Evolutionary conservation across 768 basidiomycete species (phyloP), one percentile per base, ranked within the genome.

Genomic region (Glaciozyma antarctica): DNA sequence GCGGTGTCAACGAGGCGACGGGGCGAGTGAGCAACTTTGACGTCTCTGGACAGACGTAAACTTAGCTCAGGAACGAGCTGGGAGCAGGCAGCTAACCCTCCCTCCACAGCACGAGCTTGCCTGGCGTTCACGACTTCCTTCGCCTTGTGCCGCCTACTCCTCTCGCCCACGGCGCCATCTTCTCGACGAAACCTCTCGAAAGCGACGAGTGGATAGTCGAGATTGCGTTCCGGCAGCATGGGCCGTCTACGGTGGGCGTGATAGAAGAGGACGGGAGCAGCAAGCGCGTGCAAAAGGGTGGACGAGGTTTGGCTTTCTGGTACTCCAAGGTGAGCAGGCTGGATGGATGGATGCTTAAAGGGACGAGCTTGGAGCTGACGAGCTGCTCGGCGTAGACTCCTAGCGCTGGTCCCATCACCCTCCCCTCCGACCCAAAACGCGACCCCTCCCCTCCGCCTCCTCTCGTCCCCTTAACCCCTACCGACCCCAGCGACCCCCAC

Each of bases 291-390:
- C 67, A 61, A 19, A 67, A 67, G 60, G 73, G 73, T 21, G 73
- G 73, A 0, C 24, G 73, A 41, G 73, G 73, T 1, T 60, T 72
- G 16, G 73, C 68, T 0, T 68, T 74, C 52, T 74, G 73, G 73
- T 63, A 63, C 48, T 66, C 73, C 21, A 74, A 74, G 58, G 72
- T 70, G 34, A 52, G 60, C n/a, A 2, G 2, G 9, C 2, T 19
- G 28, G n/a, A 7, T 13, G 49, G 22, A 9, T 26, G 24, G 16
- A 41, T 0, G 30, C 2, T 16, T 2, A 12, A 19, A 28, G 7
- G 3, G 16, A 7, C 2, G 49, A 24, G n/a, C 49, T n/a, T 12
- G n/a, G 21, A 24, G 22, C 21, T n/a, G 22, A n/a, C 10, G 26
- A 21, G n/a, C 49, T 15, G 3, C 45, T 0, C 19, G 5, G 8